A percentile compares a stretch with the other conserved stretches of the same genome.
Evolutionary conservation across 2,329 filamentous ascomycete genomes (phyloP).

Genomic region (Cryphonectria naterciae): DNA sequence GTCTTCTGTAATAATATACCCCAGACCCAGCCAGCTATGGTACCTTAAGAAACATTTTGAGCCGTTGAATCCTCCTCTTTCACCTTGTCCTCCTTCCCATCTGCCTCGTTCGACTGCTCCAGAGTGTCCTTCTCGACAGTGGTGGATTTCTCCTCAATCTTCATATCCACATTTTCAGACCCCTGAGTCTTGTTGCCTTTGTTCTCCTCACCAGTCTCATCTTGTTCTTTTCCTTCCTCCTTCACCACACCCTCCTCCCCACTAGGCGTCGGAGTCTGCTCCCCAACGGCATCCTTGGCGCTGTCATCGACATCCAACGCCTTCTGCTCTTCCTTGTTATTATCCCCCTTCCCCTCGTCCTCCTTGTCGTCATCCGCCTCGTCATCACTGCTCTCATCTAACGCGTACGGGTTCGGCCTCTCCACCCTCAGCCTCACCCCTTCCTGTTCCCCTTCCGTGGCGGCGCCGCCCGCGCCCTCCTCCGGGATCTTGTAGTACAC

Average conservation of each 20-base stretch:
- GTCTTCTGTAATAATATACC: not conserved
- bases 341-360: slow-evolving; percentile 20
- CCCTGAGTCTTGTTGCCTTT: not conserved
- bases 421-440: slow-evolving; percentile 37
- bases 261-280: slow-evolving; percentile 12
- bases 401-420: slow-evolving; percentile 33
- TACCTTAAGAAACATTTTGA: not conserved
- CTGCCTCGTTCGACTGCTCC: slow-evolving; percentile 4
- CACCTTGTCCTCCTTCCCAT: slow-evolving; percentile 24
- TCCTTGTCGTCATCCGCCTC: slow-evolving; percentile 35
- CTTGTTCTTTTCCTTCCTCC: not conserved
- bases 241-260: slow-evolving; percentile 19
- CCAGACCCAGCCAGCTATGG: not conserved
- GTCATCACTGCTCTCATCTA: slow-evolving; percentile 29
- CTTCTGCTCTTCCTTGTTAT: slow-evolving; percentile 28
- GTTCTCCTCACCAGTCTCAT: not conserved
- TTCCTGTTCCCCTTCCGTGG: slow-evolving; percentile 24
- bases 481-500: slow-evolving; percentile 55
- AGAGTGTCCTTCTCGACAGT: not conserved
- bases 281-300: slow-evolving; percentile 35
- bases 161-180: not conserved
- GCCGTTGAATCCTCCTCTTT: slow-evolving; percentile 25
- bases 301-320: slow-evolving; percentile 40
- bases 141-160: not conserved
- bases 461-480: slow-evolving; percentile 19